Base-by-base conservation (phyloP, 805 yeast species). In the Grigorovia jiainica region DNA sequence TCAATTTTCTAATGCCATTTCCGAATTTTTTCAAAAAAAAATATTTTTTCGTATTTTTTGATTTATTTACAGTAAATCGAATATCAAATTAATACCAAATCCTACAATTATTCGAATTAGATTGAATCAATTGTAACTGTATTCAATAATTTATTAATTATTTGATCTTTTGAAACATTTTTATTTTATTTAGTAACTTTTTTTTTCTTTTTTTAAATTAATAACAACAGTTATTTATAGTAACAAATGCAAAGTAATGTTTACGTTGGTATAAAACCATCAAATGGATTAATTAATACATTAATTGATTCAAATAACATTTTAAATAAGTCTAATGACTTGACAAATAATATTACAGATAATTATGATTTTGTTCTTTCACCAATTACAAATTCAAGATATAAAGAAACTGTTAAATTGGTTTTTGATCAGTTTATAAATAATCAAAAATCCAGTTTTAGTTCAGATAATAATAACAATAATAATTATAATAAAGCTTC, bases 361-460 rank as follows among this genome's bases (percentile, higher is more conserved):
- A 65, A 38, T 11, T 78, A 74, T 49, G 79, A 77, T 53, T 65
- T 64, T 47, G 66, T 77, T 2, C 62, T 79, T 2, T 56, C 75
- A 5, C 72, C 82, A 2, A 65, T 79, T 34, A 78, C 84, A 7
- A 76, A 78, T 44, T 52, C 68, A 0, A 55, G 68, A 27, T 74
- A 73, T 49, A 58, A 72, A 41, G 75, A 71, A 34, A 55, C 58
- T 36, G 71, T 75, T 29, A 34, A 37, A 36, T 16, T n/a, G 13
- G 21, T 27, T 25, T 27, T 34, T 8, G 21, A 40, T 21, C 21
- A 24, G 1, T 39, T 21, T 23, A 18, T 18, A 24, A 21, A 29
- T 7, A n/a, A 16, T 11, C 30, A 23, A 38, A 34, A 30, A 13
- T 7, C 9, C 7, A 31, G 23, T n/a, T 8, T 9, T 10, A 24